phyloP scores from a whole-genome alignment of 352 stramenopile species.

The Pythium folliculosum region DNA sequence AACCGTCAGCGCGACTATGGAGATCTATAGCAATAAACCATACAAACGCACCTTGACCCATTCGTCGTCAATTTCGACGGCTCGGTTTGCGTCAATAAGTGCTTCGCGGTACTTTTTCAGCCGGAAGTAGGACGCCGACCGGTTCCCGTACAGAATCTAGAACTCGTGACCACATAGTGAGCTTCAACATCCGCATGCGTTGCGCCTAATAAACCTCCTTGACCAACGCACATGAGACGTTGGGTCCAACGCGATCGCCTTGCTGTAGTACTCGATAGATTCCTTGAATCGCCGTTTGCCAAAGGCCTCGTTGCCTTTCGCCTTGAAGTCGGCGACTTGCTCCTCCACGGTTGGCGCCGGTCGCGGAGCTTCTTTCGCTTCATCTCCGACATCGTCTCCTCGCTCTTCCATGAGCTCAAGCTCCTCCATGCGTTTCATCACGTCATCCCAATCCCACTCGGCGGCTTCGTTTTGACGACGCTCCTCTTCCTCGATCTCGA shows the following conservation, averaged over 20 bases:
- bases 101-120: conserved; percentile 70
- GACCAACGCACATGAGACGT: conserved; percentile 55
- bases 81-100: conserved; percentile 62
- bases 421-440: conserved; percentile 87
- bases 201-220: neutral
- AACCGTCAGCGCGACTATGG: neutral
- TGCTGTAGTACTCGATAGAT: conserved; percentile 84
- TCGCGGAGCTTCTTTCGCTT: conserved; percentile 34
- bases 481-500: conserved; percentile 85
- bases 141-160: conserved; percentile 85
- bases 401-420: conserved; percentile 68
- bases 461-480: conserved; percentile 59
- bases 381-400: conserved; percentile 34
- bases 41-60: conserved; percentile 67
- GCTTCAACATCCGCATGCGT: neutral
- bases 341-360: conserved; percentile 29
- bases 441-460: conserved; percentile 80
- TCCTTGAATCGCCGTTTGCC: conserved; percentile 71
- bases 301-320: conserved; percentile 82
- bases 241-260: conserved; percentile 80
- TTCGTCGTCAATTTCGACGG: conserved; percentile 58
- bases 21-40: neutral
- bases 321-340: conserved; percentile 55
- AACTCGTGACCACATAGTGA: neutral
- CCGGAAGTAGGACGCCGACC: conserved; percentile 70